phyloP scores from a whole-genome alignment of 139 green algal genomes.

The Chlamydomonas schloesseri region DNA sequence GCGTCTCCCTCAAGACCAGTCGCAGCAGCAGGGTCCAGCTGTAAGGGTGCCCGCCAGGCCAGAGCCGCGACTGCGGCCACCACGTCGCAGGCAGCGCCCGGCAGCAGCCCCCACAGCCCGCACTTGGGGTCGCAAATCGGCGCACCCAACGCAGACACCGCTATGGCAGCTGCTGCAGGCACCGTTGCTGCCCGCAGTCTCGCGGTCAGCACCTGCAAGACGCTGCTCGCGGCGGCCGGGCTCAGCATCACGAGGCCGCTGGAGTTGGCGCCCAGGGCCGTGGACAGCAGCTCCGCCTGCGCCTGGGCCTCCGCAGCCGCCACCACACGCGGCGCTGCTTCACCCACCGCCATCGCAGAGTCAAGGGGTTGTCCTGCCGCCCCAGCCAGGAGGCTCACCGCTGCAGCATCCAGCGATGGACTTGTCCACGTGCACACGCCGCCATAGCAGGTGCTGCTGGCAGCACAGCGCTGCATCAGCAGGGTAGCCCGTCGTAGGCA shows the following conservation, averaged over 20 bases:
- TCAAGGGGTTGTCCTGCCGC: too few species aligned
- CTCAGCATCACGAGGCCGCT: slow-evolving; percentile 13
- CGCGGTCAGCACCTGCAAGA: not conserved
- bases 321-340: not conserved
- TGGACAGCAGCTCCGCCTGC: slow-evolving; percentile 11
- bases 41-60: slow-evolving; percentile 8
- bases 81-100: not conserved
- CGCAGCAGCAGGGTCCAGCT: too few species aligned
- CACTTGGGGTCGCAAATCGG: not conserved
- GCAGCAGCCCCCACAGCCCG: slow-evolving; percentile 1
- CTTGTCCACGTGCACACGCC: not conserved
- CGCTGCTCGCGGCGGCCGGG: not conserved
- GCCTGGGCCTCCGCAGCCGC: not conserved
- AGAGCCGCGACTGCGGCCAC: slow-evolving; percentile 17
- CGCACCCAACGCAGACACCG: not conserved
- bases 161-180: not conserved
- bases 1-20: not conserved
- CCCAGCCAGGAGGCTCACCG: too few species aligned
- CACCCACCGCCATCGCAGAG: too few species aligned
- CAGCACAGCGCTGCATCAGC: too few species aligned
- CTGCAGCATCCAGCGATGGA: slow-evolving; percentile 1
- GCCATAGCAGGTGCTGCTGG: too few species aligned
- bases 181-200: not conserved
- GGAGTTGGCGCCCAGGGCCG: slow-evolving; percentile 33
- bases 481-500: too few species aligned